Conservation (phyloP, 768 basidiomycete genomes). For the Lactifluus piperatus region DNA sequence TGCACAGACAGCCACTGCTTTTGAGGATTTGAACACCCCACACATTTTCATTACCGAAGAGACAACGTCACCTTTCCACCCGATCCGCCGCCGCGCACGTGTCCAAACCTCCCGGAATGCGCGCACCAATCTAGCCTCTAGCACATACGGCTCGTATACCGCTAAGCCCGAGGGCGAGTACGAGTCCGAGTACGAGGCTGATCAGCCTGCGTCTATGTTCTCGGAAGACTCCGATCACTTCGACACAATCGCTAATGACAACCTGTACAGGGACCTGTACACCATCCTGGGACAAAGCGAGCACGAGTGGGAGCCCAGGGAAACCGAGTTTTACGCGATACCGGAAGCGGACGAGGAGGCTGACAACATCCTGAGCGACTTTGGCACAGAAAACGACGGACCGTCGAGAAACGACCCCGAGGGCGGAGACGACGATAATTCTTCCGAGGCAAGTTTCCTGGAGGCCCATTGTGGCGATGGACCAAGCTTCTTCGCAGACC, state of each 20-base stretch:
- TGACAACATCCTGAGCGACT: background rate
- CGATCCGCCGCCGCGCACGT: background rate
- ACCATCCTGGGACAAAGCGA: slow-evolving; percentile 5
- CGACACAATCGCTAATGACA: background rate
- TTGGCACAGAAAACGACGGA: background rate
- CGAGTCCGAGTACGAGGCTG: background rate
- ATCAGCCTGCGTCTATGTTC: background rate
- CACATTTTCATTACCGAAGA: background rate
- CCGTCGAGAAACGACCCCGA: background rate
- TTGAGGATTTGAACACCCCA: background rate
- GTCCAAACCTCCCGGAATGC: background rate
- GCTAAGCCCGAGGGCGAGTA: background rate
- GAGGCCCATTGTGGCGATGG: background rate
- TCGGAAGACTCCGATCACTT: background rate
- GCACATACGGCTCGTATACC: background rate
- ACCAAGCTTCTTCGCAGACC: background rate
- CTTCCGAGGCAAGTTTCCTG: background rate
- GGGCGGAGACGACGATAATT: background rate
- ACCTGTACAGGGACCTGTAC: background rate
- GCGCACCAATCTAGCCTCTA: background rate
- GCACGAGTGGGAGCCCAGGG: background rate
- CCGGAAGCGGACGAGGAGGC: background rate
- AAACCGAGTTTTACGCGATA: background rate
- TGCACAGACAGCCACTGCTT: background rate
- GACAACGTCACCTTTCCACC: background rate